A percentile compares a stretch with the other conserved stretches of the same genome.
Evolutionary conservation across 208 protist species (phyloP).

Genomic region (Tritrichomonas musculus): DNA sequence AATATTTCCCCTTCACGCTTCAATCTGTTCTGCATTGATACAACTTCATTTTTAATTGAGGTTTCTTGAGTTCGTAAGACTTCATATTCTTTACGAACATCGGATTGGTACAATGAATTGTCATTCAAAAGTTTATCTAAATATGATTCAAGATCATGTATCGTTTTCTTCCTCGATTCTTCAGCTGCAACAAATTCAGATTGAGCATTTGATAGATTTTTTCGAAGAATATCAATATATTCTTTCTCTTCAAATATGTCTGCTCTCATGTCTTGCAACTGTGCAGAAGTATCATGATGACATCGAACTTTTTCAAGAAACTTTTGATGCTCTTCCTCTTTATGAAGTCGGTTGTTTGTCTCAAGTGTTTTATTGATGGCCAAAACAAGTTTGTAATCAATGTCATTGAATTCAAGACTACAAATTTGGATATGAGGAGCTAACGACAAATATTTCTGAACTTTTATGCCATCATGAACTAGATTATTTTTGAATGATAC

Average conservation of each 20-base stretch:
- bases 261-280: background rate
- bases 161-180: background rate
- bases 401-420: background rate
- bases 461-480: background rate
- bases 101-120: too few species aligned
- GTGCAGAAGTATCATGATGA: background rate
- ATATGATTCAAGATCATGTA: background rate
- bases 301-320: background rate
- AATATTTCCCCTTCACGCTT: too few species aligned
- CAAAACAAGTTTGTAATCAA: background rate
- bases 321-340: background rate
- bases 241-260: background rate
- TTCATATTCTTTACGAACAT: too few species aligned
- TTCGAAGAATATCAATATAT: background rate
- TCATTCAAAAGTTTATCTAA: background rate
- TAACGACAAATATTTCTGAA: background rate
- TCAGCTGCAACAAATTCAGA: background rate
- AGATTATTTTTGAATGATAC: slow-evolving; percentile 8
- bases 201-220: background rate
- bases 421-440: background rate
- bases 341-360: background rate
- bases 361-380: background rate
- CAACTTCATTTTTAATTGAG: too few species aligned
- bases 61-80: too few species aligned
- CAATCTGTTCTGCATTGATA: too few species aligned